Base-by-base conservation (phyloP, 305 asterid genomes). In the Stenogyne calaminthoides region DNA sequence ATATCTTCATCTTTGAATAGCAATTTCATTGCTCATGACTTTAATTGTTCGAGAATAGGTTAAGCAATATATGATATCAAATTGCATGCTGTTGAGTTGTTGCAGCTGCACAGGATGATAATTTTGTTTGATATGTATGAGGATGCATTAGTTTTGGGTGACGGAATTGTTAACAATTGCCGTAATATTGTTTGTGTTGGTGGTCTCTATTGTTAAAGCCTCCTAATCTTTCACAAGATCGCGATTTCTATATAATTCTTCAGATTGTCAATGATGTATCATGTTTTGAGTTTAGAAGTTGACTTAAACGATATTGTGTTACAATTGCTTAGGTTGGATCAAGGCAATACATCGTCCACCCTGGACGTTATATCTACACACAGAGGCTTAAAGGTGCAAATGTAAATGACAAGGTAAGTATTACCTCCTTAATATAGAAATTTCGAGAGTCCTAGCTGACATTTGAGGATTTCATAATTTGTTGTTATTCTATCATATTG, bases 381-480 rank as follows among this genome's bases (percentile, higher is more conserved):
- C 98, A 91, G 86, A 86, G 98, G 84, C 98, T 94, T 59, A 94
- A 94, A 86, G 98, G 92, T 6, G 99, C 99, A 69, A 87, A 80
- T 66, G 96, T 83, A 7, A 83, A 92, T 60, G 99, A 94, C 88
- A 94, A 92, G 85, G 99, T 90, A 84, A 80, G 80, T 16, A 57
- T 76, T 65, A n/a, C 76, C 54, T 72, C 74, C 56, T 75, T 54
- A 8, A 18, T 22, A 22, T 14, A 16, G 39, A 67, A 37, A n/a
- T 70, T 65, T 4, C 9, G 7, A 42, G 57, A 76, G 54, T 42
- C 57, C 19, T 75, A 29, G 34, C 22, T 61, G 32, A 19, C 55
- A 14, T 0, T 52, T 19, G 39, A 25, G 22, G 40, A 27, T 39
- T 29, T 49, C 51, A 1, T n/a, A 9, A 32, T 46, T 58, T 9